phyloP scores from a whole-genome alignment of 495 filamentous ascomycete genomes.

The Talaromyces stipitatus region DNA sequence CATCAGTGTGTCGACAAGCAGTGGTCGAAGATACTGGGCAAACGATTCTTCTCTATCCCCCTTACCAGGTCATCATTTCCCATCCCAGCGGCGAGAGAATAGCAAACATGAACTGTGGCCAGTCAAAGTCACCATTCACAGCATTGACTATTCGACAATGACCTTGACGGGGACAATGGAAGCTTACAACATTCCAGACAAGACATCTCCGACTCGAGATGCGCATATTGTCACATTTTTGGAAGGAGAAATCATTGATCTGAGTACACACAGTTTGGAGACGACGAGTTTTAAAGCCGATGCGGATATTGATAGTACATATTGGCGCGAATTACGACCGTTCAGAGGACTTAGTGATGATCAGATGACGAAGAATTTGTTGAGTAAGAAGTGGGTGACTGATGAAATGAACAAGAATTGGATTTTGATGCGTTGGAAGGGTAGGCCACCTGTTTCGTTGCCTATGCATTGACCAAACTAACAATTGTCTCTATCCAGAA shows the following conservation, averaged over 20 bases:
- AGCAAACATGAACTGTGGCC: slow-evolving; percentile 57
- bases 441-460: slow-evolving; percentile 20
- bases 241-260: slow-evolving; percentile 73
- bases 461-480: neutral
- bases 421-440: slow-evolving; percentile 77
- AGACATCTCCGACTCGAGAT: slow-evolving; percentile 43
- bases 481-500: slow-evolving; percentile 31
- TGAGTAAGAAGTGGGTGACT: slow-evolving; percentile 50
- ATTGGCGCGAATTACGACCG: slow-evolving; percentile 65
- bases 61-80: neutral
- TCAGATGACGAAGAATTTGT: slow-evolving; percentile 48
- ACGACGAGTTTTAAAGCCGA: slow-evolving; percentile 60
- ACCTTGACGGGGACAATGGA: slow-evolving; percentile 71
- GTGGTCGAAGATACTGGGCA: slow-evolving; percentile 26
- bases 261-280: slow-evolving; percentile 57
- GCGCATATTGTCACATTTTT: slow-evolving; percentile 65
- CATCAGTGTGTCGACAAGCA: slow-evolving; percentile 24
- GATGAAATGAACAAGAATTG: slow-evolving; percentile 48
- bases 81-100: slow-evolving; percentile 14
- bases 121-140: slow-evolving; percentile 64
- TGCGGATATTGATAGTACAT: slow-evolving; percentile 53
- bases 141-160: slow-evolving; percentile 55
- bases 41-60: neutral
- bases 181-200: slow-evolving; percentile 65
- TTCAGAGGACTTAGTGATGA: slow-evolving; percentile 53